phyloP scores from a whole-genome alignment of 352 stramenopile genomes.

The Globisporangium viniferum region DNA sequence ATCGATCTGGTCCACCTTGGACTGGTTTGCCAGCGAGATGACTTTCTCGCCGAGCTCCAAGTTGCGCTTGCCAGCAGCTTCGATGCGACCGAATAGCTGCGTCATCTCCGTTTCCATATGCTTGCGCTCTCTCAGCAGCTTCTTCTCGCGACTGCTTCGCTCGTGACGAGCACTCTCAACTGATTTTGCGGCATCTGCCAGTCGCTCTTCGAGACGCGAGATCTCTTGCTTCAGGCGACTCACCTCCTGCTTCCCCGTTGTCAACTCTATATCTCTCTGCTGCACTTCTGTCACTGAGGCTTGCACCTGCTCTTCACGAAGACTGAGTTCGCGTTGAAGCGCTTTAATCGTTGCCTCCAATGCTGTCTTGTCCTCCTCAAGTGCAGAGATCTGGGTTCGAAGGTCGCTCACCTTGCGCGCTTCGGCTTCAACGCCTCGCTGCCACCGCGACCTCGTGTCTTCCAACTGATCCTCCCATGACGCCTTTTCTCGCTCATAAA shows the following conservation, averaged over 20 bases:
- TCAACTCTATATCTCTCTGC: constrained; percentile 31
- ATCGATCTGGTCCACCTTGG: constrained; percentile 60
- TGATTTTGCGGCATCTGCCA: constrained; percentile 26
- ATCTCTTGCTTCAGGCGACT: constrained; percentile 22
- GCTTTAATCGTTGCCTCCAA: constrained; percentile 24
- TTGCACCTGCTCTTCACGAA: constrained; percentile 27
- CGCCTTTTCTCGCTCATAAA: constrained; percentile 45
- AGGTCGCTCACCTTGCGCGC: constrained; percentile 39
- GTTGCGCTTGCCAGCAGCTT: constrained; percentile 48
- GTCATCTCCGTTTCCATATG: constrained; percentile 50
- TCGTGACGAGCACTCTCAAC: constrained; percentile 36
- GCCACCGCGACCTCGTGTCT: constrained; percentile 34
- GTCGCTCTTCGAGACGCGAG: constrained; percentile 22
- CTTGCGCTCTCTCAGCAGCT: constrained; percentile 54
- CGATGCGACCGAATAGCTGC: constrained; percentile 52
- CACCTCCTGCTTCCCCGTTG: constrained; percentile 10
- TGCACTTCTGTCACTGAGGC: constrained; percentile 17
- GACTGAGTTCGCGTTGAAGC: constrained; percentile 25
- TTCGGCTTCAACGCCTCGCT: constrained; percentile 34
- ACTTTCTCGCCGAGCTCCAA: constrained; percentile 61
- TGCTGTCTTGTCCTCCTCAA: constrained; percentile 34
- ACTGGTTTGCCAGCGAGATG: constrained; percentile 44
- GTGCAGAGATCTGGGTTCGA: constrained; percentile 29
- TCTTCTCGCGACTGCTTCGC: constrained; percentile 42
- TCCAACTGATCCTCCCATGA: constrained; percentile 34